Evolutionary conservation across 2,329 filamentous ascomycete species (phyloP), one percentile per base, ranked within the genome.

Genomic region (Penicillium sumatraense): DNA sequence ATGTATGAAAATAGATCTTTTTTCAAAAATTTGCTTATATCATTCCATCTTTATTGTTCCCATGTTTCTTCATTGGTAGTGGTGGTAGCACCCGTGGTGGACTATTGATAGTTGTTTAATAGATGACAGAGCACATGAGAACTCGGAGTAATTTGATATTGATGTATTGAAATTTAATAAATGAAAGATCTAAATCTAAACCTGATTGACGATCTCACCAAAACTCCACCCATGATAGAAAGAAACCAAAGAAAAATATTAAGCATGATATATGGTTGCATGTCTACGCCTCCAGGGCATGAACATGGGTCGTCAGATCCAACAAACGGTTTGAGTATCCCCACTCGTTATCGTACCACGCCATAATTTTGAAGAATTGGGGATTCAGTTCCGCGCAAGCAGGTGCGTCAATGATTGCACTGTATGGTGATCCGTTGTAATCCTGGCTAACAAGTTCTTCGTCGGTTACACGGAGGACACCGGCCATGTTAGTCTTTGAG

Each of bases 301-400:
- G 58, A 9, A 67, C 64, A 46, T 61, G 51, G 40, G 59, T 63
- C 18, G 67, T 62, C 71, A 91, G 86, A 78, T 91, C 89, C 64
- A 91, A 80, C 69, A 91, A 86, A 82, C 89, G 91, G 81, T 91
- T 91, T 76, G 89, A 92, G 86, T 96, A 96, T 71, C 91, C 92
- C 90, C 90, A 96, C 85, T 96, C 91, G 82, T 96, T 96, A 83
- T 93, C 90, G 80, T 95, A 93, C 92, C 92, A 96, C 68, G 86
- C 86, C 77, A 96, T 88, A 61, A 96, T 85, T 86, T 96, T 96
- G 83, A 95, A 89, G 76, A 96, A 96, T 86, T 96, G 64, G 27
- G 64, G 61, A 48, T 96, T 96, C 69, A 96, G 86, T 64, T 91
- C 89, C 80, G 96, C 93, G 84, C 91, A 91, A 54, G 92, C 91